A percentile compares a stretch with the other conserved stretches of the same genome.
Evolutionary conservation across 352 stramenopile species (phyloP).

Genomic region (Pythium periplocum): DNA sequence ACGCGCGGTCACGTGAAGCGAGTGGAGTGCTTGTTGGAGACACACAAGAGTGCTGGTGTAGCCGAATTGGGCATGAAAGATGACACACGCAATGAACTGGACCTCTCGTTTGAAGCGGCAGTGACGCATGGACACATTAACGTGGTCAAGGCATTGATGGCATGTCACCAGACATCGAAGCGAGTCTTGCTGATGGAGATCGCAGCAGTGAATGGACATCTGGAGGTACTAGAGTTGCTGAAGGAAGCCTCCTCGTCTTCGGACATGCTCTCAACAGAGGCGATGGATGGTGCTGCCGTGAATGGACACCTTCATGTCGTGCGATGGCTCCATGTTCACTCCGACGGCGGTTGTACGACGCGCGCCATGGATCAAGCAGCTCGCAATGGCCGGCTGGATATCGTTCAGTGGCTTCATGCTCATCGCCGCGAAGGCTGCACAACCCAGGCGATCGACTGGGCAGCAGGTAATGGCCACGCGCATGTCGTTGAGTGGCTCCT

Average conservation of each 20-base stretch:
- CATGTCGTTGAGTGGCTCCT: constrained; percentile 11
- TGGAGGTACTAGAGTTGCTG: too few relatives aligned
- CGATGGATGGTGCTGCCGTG: too few relatives aligned
- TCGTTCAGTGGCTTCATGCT: constrained; percentile 1
- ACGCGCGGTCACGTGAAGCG: constrained; percentile 4
- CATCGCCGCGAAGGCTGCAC: constrained; percentile 3
- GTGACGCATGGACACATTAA: constrained; percentile 4
- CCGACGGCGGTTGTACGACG: neutral
- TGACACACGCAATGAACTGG: constrained; percentile 1
- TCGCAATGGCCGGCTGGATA: constrained; percentile 1
- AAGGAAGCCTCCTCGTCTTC: too few relatives aligned
- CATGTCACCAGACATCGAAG: constrained; percentile 5
- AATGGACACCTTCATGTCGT: too few relatives aligned
- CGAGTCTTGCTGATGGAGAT: constrained; percentile 10
- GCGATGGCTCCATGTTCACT: too few relatives aligned
- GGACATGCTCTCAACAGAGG: too few relatives aligned
- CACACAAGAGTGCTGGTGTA: neutral
- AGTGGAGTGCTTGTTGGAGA: constrained; percentile 5
- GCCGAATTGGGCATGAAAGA: neutral
- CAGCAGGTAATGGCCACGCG: neutral
- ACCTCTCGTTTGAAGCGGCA: constrained; percentile 3
- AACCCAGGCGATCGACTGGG: neutral
- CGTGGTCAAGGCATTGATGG: constrained; percentile 4
- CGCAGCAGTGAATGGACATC: constrained; percentile 5
- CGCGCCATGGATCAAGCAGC: constrained; percentile 1